Percentiles rank a stretch among this genome's conserved stretches.
These are phyloP conservation scores for Geranium brycei DNA, from an alignment of 345 rosid genomes.

Conservation along the genomic window DNA sequence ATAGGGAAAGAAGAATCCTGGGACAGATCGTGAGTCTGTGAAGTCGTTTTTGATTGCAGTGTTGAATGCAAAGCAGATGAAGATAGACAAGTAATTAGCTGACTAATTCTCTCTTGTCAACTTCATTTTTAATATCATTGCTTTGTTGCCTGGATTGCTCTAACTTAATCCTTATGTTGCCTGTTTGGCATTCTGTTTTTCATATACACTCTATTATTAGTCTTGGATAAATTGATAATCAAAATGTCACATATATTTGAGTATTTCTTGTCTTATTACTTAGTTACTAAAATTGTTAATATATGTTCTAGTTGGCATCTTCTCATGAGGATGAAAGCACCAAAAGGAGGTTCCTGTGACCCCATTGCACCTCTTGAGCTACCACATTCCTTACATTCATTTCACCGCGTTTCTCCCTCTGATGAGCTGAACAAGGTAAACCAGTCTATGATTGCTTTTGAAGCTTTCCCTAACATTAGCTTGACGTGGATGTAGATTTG, in stretches of 20 bases:
- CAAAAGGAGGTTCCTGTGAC: conserved; percentile 58
- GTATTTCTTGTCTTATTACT: too few species aligned
- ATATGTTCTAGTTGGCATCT: conserved; percentile 64
- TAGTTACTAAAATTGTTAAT: too few species aligned
- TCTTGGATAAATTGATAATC: too few species aligned
- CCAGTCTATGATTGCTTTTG: conserved; percentile 33
- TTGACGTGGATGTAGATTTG: conserved; percentile 92
- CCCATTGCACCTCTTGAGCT: conserved; percentile 88
- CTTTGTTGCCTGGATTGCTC: too few species aligned
- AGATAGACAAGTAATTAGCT: conserved; percentile 43
- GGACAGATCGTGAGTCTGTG: conserved; percentile 48
- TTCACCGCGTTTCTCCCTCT: conserved; percentile 49
- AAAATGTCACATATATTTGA: too few species aligned
- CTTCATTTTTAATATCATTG: too few species aligned
- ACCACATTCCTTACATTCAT: conserved; percentile 86
- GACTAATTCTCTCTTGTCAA: too few species aligned
- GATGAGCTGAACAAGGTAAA: conserved; percentile 56
- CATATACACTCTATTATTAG: too few species aligned
- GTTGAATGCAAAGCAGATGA: conserved; percentile 47
- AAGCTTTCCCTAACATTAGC: conserved; percentile 45
- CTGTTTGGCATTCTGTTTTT: too few species aligned
- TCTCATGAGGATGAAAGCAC: conserved; percentile 76
- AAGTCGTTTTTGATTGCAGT: conserved; percentile 40
- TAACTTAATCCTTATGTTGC: too few species aligned
- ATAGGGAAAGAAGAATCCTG: conserved; percentile 94